phyloP scores from a whole-genome alignment of 495 filamentous ascomycete genomes.

The Aspergillus carlsbadensis region DNA sequence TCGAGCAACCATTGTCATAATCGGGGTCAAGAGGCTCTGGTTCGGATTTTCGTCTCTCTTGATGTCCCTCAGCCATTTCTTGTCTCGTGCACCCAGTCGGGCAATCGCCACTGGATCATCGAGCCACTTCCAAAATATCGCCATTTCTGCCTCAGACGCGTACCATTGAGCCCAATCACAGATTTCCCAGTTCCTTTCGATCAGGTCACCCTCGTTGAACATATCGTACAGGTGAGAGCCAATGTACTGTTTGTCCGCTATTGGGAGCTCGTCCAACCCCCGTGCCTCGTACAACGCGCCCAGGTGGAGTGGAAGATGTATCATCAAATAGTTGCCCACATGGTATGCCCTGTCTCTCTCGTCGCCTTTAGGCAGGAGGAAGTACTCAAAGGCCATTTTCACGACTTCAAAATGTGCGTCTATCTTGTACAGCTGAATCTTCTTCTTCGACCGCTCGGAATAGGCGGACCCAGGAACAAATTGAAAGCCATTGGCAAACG shows the following conservation, averaged over 20 bases:
- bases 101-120: constrained; percentile 14
- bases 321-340: constrained; percentile 7
- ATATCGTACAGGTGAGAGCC: constrained; percentile 21
- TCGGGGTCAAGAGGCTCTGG: constrained; percentile 6
- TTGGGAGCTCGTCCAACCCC: constrained; percentile 20
- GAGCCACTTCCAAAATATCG: constrained; percentile 15
- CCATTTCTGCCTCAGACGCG: not conserved
- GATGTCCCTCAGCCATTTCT: constrained; percentile 8
- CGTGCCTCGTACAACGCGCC: constrained; percentile 9
- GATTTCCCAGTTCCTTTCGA: constrained; percentile 25
- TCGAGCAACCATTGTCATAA: constrained; percentile 14
- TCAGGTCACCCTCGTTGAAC: constrained; percentile 17
- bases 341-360: not conserved
- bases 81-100: constrained; percentile 10
- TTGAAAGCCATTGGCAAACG: constrained; percentile 9
- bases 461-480: not conserved
- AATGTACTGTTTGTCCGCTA: constrained; percentile 24
- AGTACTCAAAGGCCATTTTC: constrained; percentile 18
- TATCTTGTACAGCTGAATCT: constrained; percentile 22
- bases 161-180: constrained; percentile 5
- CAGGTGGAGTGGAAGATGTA: constrained; percentile 17
- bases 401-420: constrained; percentile 24
- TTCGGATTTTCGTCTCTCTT: constrained; percentile 8
- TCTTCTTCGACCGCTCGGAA: not conserved
- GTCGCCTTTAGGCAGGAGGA: constrained; percentile 3